Percentiles rank a stretch among this genome's conserved stretches.
Evolutionary conservation across 2,329 filamentous ascomycete species (phyloP).

Genomic region (Aspergillus quadrilineatus): DNA sequence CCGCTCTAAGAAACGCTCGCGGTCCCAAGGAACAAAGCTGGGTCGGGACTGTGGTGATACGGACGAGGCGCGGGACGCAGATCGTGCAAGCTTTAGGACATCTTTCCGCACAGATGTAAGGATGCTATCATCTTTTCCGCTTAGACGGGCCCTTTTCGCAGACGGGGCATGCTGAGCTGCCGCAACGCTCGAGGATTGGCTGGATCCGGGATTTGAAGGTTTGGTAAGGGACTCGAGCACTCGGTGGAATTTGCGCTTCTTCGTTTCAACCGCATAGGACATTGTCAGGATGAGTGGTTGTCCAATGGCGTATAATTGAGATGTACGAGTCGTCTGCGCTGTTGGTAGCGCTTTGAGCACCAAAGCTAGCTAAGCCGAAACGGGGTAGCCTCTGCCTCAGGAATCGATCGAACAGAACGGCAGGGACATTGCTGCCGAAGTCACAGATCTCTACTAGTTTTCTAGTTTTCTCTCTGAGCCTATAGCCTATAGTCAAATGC

Average conservation of each 20-base stretch:
- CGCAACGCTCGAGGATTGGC: slow-evolving; percentile 18
- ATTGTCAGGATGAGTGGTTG: slow-evolving; percentile 26
- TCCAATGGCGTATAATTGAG: neutral
- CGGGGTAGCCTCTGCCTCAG: slow-evolving; percentile 24
- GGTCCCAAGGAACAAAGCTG: slow-evolving; percentile 83
- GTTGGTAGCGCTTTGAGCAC: slow-evolving; percentile 1
- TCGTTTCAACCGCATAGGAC: slow-evolving; percentile 48
- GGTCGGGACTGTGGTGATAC: slow-evolving; percentile 46
- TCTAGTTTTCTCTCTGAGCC: neutral
- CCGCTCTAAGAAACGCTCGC: slow-evolving; percentile 74
- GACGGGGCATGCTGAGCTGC: slow-evolving; percentile 29
- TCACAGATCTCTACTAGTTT: too few species aligned
- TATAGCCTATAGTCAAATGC: neutral
- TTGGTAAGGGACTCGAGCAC: slow-evolving; percentile 47
- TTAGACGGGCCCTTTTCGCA: slow-evolving; percentile 37
- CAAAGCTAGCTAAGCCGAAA: slow-evolving; percentile 17
- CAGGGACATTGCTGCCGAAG: neutral
- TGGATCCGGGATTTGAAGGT: slow-evolving; percentile 25
- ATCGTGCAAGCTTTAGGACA: slow-evolving; percentile 28
- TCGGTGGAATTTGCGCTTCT: slow-evolving; percentile 50
- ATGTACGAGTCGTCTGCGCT: neutral
- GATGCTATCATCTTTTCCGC: slow-evolving; percentile 21
- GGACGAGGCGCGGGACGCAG: slow-evolving; percentile 30
- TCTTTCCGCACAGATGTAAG: slow-evolving; percentile 26
- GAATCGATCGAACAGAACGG: neutral